Percentiles rank a stretch among this genome's conserved stretches.
Conservation (phyloP, 768 basidiomycete species). For the Cystoderma amianthinum region DNA sequence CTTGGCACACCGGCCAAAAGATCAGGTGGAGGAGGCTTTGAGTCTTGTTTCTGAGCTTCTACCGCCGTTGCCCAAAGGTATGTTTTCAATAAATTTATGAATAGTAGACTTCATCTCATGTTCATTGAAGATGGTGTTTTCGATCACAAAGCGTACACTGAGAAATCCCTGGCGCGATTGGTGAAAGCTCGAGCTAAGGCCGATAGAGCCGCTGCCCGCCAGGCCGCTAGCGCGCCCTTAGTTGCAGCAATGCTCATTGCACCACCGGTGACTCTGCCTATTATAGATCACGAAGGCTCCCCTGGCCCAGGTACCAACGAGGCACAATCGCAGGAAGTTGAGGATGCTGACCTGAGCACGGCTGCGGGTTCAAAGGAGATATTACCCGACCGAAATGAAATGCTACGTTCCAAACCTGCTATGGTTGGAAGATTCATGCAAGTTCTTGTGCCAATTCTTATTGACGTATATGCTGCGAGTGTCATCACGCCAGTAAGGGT, state of each 20-base stretch:
- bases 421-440: conserved; percentile 83
- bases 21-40: conserved; percentile 92
- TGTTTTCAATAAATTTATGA: conserved; percentile 7
- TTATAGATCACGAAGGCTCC: conserved; percentile 18
- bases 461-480: conserved; percentile 99
- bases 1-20: conserved; percentile 91
- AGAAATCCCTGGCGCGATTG: conserved; percentile 73
- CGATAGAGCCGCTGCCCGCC: conserved; percentile 66
- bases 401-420: conserved; percentile 67
- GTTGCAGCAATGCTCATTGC: conserved; percentile 14
- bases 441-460: conserved; percentile 85
- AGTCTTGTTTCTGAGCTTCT: conserved; percentile 86
- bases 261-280: conserved; percentile 14
- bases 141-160: conserved; percentile 85
- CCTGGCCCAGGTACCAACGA: conserved; percentile 16
- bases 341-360: conserved; percentile 28
- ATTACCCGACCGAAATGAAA: conserved; percentile 56
- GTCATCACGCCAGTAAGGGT: conserved; percentile 82
- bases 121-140: conserved; percentile 81
- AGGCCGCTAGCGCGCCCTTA: conserved; percentile 31
- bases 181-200: conserved; percentile 80
- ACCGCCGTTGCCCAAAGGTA: conserved; percentile 90
- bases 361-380: conserved; percentile 25
- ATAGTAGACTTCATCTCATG: conserved; percentile 4
- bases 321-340: conserved; percentile 29